Evolutionary conservation across 2,329 filamentous ascomycete genomes (phyloP).

Genomic region (Ophiostoma pallidulum): DNA sequence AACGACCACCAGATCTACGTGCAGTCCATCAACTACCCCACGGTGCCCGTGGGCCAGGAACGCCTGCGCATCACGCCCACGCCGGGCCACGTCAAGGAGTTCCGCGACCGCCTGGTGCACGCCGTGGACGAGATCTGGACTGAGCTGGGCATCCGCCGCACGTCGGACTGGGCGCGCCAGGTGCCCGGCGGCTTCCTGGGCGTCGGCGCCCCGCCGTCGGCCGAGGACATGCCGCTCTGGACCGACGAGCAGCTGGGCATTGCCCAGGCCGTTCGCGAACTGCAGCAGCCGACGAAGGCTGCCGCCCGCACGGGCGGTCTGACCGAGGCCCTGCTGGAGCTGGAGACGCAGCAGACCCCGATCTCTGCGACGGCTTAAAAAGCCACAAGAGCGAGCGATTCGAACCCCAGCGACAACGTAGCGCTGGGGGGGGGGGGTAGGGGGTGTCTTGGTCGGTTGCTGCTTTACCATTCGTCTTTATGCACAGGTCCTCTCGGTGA

Average conservation of each 20-base stretch:
- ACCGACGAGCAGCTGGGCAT: constrained; percentile 80
- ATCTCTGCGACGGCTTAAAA: constrained; percentile 3
- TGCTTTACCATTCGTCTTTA: constrained; percentile 6
- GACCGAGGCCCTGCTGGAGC: constrained; percentile 51
- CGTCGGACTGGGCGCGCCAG: constrained; percentile 80
- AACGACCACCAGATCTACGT: constrained; percentile 91
- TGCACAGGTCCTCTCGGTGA: no score
- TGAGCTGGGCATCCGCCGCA: constrained; percentile 82
- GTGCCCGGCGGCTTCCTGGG: constrained; percentile 75
- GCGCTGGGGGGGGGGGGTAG: not conserved
- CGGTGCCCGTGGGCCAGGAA: constrained; percentile 95
- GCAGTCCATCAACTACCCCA: constrained; percentile 98
- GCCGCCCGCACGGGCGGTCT: constrained; percentile 31
- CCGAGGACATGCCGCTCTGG: constrained; percentile 69
- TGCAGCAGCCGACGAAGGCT: constrained; percentile 34
- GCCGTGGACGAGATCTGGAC: constrained; percentile 84
- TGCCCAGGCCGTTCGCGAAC: constrained; percentile 53
- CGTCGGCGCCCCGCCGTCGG: constrained; percentile 63
- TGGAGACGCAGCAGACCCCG: constrained; percentile 30
- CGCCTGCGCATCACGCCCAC: constrained; percentile 92
- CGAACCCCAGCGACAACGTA: no score
- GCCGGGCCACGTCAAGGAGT: constrained; percentile 77
- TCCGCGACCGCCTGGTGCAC: constrained; percentile 74
- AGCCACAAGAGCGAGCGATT: no score
- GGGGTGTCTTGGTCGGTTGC: no score